A percentile compares a stretch with the other conserved stretches of the same genome.
These are phyloP conservation scores for Pythium insidiosum DNA, from an alignment of 352 stramenopile genomes.

Conservation along the genomic window DNA sequence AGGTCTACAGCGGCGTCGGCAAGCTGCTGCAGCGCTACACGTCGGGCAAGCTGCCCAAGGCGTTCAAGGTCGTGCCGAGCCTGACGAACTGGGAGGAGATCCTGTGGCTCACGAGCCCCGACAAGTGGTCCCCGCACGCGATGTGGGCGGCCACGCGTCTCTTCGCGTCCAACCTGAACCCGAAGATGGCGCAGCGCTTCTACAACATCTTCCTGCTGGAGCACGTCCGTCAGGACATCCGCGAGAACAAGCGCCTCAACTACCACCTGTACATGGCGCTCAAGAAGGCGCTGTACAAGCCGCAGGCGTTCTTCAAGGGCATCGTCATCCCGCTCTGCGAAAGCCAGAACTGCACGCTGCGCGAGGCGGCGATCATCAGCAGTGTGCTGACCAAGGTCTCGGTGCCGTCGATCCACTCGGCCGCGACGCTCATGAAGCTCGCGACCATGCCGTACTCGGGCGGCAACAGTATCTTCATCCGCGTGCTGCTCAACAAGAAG, in stretches of 20 bases:
- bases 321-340: conserved; percentile 97
- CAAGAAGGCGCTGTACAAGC: conserved; percentile 99
- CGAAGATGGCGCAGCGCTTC: conserved; percentile 99
- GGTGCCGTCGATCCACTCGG: conserved; percentile 98
- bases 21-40: conserved; percentile 97
- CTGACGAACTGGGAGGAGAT: conserved; percentile 98
- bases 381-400: conserved; percentile 97
- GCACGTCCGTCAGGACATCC: conserved; percentile 96
- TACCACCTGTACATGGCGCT: conserved; percentile 99
- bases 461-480: conserved; percentile 98
- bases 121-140: conserved; percentile 98
- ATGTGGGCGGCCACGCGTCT: conserved; percentile 96
- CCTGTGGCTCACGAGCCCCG: conserved; percentile 96
- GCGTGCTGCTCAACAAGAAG: conserved; percentile 99
- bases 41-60: conserved; percentile 98
- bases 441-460: conserved; percentile 95
- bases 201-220: conserved; percentile 98
- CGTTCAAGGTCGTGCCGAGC: conserved; percentile 99
- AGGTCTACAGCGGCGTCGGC: conserved; percentile 98
- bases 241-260: conserved; percentile 97
- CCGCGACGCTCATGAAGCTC: conserved; percentile 98
- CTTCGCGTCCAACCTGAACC: conserved; percentile 99
- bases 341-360: conserved; percentile 91
- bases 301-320: conserved; percentile 99
- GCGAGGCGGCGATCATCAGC: conserved; percentile 97